A percentile compares a stretch with the other conserved stretches of the same genome.
Conservation (phyloP, 192 early-diverging fungal genomes). For the Rhizophagus clarus region DNA sequence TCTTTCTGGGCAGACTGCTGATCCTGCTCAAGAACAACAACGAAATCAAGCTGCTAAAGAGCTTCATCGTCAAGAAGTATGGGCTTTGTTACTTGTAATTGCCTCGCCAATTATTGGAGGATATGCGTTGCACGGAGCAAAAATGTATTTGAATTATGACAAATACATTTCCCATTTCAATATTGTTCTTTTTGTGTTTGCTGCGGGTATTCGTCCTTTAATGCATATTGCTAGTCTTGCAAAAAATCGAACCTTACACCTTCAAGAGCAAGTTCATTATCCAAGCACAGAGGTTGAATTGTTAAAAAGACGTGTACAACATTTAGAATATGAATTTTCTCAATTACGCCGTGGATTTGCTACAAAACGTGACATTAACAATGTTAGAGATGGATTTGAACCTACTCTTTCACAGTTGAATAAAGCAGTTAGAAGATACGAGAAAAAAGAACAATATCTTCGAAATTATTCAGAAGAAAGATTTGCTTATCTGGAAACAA, state of each 20-base stretch:
- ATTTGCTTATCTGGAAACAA: slow-evolving; percentile 52
- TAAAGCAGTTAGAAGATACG: slow-evolving; percentile 54
- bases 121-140: slow-evolving; percentile 55
- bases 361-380: slow-evolving; percentile 56
- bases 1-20: slow-evolving; percentile 30
- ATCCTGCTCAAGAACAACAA: slow-evolving; percentile 38
- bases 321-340: slow-evolving; percentile 53
- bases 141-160: slow-evolving; percentile 55
- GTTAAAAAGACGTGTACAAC: slow-evolving; percentile 48
- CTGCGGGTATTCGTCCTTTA: slow-evolving; percentile 54
- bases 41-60: slow-evolving; percentile 41
- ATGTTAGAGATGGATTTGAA: slow-evolving; percentile 52
- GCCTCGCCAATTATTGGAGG: slow-evolving; percentile 58
- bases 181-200: slow-evolving; percentile 59
- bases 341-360: slow-evolving; percentile 53
- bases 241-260: slow-evolving; percentile 50
- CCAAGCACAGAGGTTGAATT: slow-evolving; percentile 50
- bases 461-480: slow-evolving; percentile 55
- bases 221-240: slow-evolving; percentile 53
- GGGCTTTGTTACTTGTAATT: slow-evolving; percentile 49
- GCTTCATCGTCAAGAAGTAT: slow-evolving; percentile 53
- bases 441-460: slow-evolving; percentile 56
- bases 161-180: slow-evolving; percentile 59
- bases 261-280: slow-evolving; percentile 58
- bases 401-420: slow-evolving; percentile 56